Percentiles rank a stretch among this genome's conserved stretches.
Conservation (phyloP, 148 eudicot genomes). For the Silene latifolia region DNA sequence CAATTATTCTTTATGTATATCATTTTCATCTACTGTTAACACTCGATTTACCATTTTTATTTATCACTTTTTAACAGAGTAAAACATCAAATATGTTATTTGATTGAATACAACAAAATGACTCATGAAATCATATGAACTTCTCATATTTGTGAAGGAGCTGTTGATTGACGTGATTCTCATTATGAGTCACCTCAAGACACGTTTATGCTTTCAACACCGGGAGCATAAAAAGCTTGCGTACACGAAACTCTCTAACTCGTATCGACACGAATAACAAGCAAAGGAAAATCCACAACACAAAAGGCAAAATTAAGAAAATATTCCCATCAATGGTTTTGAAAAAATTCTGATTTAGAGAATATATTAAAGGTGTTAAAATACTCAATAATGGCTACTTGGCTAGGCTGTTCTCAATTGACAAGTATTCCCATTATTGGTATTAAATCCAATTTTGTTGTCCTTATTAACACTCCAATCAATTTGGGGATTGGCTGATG, state of each 20-base stretch:
- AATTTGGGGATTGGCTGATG: constrained; percentile 1
- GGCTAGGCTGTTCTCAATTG: constrained; percentile 10
- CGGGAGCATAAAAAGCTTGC: background rate
- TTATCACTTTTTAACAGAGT: too few species aligned
- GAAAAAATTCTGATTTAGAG: constrained; percentile 16
- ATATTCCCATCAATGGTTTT: constrained; percentile 7
- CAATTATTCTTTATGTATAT: too few species aligned
- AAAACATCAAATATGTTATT: too few species aligned
- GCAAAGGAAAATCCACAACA: constrained; percentile 1
- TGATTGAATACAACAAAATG: too few species aligned
- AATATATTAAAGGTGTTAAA: constrained; percentile 12
- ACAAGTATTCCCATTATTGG: constrained; percentile 1
- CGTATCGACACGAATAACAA: background rate
- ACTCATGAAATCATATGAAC: too few species aligned
- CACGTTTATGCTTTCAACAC: background rate
- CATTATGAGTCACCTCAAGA: too few species aligned
- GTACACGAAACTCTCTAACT: background rate
- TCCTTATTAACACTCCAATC: constrained; percentile 4
- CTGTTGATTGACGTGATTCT: too few species aligned
- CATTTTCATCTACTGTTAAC: too few species aligned
- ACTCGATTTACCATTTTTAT: too few species aligned
- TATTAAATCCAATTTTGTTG: constrained; percentile 12
- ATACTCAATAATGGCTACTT: constrained; percentile 14
- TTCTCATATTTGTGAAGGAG: too few species aligned
- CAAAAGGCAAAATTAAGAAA: background rate